A percentile compares a stretch with the other conserved stretches of the same genome.
Conservation (phyloP, 768 basidiomycete genomes). For the Fomitopsis pulvina region DNA sequence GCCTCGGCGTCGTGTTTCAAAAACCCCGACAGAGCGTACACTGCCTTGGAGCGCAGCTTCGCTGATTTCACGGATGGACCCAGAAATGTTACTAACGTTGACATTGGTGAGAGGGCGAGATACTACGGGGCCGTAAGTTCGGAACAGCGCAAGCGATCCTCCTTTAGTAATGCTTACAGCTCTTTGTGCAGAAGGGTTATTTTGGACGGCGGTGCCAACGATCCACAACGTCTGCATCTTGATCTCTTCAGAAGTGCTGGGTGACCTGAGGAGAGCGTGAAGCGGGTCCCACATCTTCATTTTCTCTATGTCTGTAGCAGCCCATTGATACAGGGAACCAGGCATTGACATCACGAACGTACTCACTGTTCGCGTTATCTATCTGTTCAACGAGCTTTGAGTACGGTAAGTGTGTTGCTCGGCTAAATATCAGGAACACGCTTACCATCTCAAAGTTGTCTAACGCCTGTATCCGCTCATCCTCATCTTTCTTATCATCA, state of each 20-base stretch:
- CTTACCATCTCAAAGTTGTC: slow-evolving; percentile 86
- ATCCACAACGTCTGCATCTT: slow-evolving; percentile 76
- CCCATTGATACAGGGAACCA: neutral
- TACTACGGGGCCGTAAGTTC: slow-evolving; percentile 36
- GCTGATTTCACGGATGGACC: slow-evolving; percentile 44
- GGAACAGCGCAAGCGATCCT: neutral
- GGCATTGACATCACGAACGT: neutral
- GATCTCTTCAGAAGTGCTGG: slow-evolving; percentile 50
- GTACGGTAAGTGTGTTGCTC: no score
- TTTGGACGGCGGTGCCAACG: slow-evolving; percentile 83
- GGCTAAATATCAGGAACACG: no score
- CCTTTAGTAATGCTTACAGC: slow-evolving; percentile 39
- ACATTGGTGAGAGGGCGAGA: slow-evolving; percentile 57
- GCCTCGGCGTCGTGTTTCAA: slow-evolving; percentile 74
- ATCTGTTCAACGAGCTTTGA: slow-evolving; percentile 87
- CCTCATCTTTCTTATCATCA: slow-evolving; percentile 47
- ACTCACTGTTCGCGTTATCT: slow-evolving; percentile 82
- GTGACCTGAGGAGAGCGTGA: slow-evolving; percentile 51
- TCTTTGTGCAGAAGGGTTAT: slow-evolving; percentile 80
- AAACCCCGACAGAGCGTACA: slow-evolving; percentile 74
- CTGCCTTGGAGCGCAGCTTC: slow-evolving; percentile 65
- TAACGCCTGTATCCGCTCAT: slow-evolving; percentile 58
- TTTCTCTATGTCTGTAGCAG: slow-evolving; percentile 57
- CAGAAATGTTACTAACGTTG: slow-evolving; percentile 56
- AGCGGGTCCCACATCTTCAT: slow-evolving; percentile 77